Conservation (phyloP, 805 yeast species). For the Candida nanaspora region DNA sequence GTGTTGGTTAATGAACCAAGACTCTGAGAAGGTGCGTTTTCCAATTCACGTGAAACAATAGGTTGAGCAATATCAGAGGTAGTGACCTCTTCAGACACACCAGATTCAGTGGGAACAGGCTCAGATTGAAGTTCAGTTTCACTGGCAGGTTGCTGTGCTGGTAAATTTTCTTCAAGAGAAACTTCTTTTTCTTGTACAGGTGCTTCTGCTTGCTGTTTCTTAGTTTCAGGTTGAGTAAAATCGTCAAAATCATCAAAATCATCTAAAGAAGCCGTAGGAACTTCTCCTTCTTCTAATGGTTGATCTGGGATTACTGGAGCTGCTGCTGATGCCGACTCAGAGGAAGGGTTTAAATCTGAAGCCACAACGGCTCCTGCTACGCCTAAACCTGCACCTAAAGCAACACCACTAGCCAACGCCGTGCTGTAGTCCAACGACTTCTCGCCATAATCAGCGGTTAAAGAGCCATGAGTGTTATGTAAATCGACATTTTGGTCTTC, state of each 20-base stretch:
- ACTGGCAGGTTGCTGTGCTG: conserved; percentile 1
- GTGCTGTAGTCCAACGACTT: conserved; percentile 19
- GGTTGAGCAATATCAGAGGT: no score
- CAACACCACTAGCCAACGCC: conserved; percentile 8
- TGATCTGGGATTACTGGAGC: background rate
- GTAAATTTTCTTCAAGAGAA: background rate
- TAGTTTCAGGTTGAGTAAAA: conserved; percentile 3
- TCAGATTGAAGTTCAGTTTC: no score
- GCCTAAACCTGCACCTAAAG: conserved; percentile 8
- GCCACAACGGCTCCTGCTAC: conserved; percentile 4
- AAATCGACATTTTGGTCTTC: conserved; percentile 35
- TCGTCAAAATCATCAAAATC: conserved; percentile 20
- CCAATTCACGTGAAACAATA: conserved; percentile 5
- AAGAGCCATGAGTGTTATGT: conserved; percentile 25
- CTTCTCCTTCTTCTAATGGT: conserved; percentile 16
- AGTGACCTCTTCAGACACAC: no score
- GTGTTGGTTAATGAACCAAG: conserved; percentile 16
- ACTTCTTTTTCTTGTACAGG: background rate
- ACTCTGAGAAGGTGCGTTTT: conserved; percentile 10
- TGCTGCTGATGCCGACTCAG: background rate
- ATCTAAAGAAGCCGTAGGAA: conserved; percentile 25
- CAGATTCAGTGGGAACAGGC: no score
- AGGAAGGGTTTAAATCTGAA: conserved; percentile 4
- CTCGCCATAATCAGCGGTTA: conserved; percentile 24
- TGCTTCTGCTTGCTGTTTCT: no score